Conservation (phyloP, 306 rosid genomes). For the Glycine latifolia region DNA sequence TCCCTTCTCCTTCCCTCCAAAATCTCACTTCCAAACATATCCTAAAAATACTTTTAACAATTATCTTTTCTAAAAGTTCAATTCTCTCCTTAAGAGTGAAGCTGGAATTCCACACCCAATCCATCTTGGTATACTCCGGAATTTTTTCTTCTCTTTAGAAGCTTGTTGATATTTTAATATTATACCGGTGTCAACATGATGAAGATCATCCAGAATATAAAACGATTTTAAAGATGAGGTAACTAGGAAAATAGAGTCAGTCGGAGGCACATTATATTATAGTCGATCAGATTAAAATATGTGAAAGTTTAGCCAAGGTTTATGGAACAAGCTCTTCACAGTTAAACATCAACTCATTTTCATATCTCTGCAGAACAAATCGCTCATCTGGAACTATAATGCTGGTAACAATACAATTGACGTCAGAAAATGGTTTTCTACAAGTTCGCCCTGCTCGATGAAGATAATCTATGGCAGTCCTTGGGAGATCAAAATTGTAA, state of each 20-base stretch:
- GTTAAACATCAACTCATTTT: constrained; percentile 77
- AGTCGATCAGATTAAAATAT: constrained; percentile 14
- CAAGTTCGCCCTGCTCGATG: constrained; percentile 98
- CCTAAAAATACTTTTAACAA: background rate
- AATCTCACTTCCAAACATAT: background rate
- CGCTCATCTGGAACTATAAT: constrained; percentile 71
- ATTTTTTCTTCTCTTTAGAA: background rate
- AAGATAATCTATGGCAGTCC: constrained; percentile 81
- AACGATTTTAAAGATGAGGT: constrained; percentile 15
- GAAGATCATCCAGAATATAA: constrained; percentile 26
- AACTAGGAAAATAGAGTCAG: constrained; percentile 21
- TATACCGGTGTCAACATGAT: background rate
- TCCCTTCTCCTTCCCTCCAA: background rate
- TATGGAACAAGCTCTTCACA: constrained; percentile 68
- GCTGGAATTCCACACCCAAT: background rate
- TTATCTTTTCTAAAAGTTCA: background rate
- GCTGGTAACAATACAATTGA: constrained; percentile 75
- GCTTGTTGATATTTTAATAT: background rate
- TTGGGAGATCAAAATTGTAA: constrained; percentile 89
- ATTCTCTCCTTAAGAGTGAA: background rate
- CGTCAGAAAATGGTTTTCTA: constrained; percentile 84
- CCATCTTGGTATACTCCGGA: background rate
- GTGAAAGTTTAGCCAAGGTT: constrained; percentile 28
- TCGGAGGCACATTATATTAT: constrained; percentile 33
- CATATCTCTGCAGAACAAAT: constrained; percentile 87